A percentile compares a stretch with the other conserved stretches of the same genome.
Evolutionary conservation across 164 flowering plant species (phyloP).

Genomic region (Magnolia sinica): DNA sequence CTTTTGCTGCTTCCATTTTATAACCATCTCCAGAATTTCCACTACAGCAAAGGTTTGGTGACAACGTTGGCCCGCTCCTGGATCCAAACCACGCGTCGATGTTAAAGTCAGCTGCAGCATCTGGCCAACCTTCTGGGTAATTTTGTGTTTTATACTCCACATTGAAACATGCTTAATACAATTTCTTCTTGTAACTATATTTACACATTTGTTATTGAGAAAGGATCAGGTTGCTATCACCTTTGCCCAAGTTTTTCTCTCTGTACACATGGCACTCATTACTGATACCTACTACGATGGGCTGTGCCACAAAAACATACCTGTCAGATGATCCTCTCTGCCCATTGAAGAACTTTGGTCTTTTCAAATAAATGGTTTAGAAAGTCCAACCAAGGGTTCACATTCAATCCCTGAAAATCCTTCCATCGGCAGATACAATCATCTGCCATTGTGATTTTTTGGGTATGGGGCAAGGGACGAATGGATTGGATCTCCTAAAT

Average conservation of each 20-base stretch:
- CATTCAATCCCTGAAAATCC: too few species aligned
- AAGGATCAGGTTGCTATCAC: background rate
- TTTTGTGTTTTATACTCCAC: slow-evolving; percentile 7
- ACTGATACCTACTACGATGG: background rate
- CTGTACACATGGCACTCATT: background rate
- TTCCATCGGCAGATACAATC: too few species aligned
- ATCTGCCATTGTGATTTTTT: too few species aligned
- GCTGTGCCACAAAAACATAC: background rate
- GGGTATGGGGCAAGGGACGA: too few species aligned
- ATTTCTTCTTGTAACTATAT: background rate
- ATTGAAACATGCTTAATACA: background rate
- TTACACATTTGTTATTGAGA: too few species aligned
- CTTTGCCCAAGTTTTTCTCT: background rate
- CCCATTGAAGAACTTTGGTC: too few species aligned
- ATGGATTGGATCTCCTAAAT: too few species aligned
- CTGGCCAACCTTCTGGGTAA: slow-evolving; percentile 91
- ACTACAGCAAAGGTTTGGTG: slow-evolving; percentile 78
- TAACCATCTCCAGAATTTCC: background rate
- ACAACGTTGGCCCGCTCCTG: slow-evolving; percentile 70
- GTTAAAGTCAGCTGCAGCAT: slow-evolving; percentile 72
- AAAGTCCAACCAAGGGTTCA: too few species aligned
- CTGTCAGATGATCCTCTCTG: background rate
- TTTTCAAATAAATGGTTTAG: too few species aligned
- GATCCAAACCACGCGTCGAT: slow-evolving; percentile 81
- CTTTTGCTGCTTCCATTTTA: background rate